Percentiles rank a stretch among this genome's conserved stretches.
phyloP scores from a whole-genome alignment of 768 basidiomycete genomes.

The Suillus discolor region DNA sequence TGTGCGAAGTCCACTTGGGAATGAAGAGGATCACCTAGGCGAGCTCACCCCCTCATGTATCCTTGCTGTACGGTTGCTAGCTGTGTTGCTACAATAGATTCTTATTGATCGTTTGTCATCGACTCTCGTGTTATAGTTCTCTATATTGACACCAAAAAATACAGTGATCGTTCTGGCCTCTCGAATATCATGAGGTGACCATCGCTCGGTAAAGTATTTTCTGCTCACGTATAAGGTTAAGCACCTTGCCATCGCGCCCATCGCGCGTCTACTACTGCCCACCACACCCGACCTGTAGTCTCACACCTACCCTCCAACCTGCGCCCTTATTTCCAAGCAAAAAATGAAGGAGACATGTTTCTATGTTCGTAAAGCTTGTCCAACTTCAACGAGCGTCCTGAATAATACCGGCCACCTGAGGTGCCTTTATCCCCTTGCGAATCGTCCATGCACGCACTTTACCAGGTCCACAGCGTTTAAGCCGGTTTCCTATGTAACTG shows the following conservation, averaged over 20 bases:
- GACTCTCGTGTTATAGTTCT: background rate
- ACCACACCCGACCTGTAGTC: too few relatives aligned
- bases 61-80: background rate
- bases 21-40: background rate
- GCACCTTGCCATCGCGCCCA: too few relatives aligned
- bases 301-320: too few relatives aligned
- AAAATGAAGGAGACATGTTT: too few relatives aligned
- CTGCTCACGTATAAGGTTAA: too few relatives aligned
- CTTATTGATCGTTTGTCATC: background rate
- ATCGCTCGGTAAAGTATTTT: too few relatives aligned
- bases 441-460: constrained; percentile 99
- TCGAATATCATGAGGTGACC: background rate
- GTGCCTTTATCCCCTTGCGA: constrained; percentile 90
- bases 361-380: too few relatives aligned
- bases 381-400: constrained; percentile 48
- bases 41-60: background rate
- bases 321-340: too few relatives aligned
- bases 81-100: background rate
- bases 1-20: background rate
- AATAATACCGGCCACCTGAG: constrained; percentile 97
- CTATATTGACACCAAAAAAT: background rate
- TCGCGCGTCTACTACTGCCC: too few relatives aligned
- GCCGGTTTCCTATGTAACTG: too few relatives aligned
- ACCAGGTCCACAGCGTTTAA: constrained; percentile 72
- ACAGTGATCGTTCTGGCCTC: background rate